Evolutionary conservation across 2,329 filamentous ascomycete genomes (phyloP).

Genomic region (Pleurostoma richardsiae): DNA sequence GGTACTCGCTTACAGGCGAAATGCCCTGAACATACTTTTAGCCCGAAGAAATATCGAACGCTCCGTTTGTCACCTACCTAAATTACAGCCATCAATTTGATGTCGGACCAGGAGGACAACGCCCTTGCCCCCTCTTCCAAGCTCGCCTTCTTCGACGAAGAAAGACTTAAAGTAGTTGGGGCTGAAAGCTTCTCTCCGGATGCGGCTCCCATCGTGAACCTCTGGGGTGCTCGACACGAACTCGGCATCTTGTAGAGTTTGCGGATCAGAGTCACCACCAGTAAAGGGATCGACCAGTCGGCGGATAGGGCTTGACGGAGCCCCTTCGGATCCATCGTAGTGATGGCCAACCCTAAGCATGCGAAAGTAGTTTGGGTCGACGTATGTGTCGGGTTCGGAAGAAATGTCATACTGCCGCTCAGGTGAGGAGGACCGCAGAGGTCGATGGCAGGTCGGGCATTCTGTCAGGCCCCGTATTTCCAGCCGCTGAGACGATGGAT

Average conservation of each 20-base stretch:
- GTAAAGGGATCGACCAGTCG: constrained; percentile 42
- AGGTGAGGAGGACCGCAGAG: constrained; percentile 48
- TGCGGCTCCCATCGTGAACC: constrained; percentile 56
- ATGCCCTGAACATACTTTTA: constrained; percentile 37
- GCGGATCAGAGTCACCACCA: constrained; percentile 17
- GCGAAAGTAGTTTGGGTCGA: constrained; percentile 90
- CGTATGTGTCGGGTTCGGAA: constrained; percentile 58
- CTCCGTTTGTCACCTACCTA: constrained; percentile 36
- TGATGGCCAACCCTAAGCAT: constrained; percentile 65
- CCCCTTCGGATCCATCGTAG: constrained; percentile 33
- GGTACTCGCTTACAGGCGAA: constrained; percentile 98
- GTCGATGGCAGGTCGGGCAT: constrained; percentile 88
- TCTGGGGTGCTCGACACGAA: constrained; percentile 50
- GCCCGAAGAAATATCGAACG: no score
- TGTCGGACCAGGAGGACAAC: constrained; percentile 93
- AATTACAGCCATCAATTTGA: constrained; percentile 78
- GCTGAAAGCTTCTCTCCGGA: constrained; percentile 82
- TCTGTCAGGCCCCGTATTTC: constrained; percentile 72
- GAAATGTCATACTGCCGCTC: constrained; percentile 44
- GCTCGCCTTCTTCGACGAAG: constrained; percentile 81
- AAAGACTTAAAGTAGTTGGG: constrained; percentile 90
- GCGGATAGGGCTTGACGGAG: constrained; percentile 48
- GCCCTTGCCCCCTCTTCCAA: constrained; percentile 89
- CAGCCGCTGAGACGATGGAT: constrained; percentile 78
- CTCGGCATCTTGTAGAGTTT: constrained; percentile 30